Base-by-base conservation (phyloP, 805 yeast genomes). In the Suhomyces tanzawaensis region DNA sequence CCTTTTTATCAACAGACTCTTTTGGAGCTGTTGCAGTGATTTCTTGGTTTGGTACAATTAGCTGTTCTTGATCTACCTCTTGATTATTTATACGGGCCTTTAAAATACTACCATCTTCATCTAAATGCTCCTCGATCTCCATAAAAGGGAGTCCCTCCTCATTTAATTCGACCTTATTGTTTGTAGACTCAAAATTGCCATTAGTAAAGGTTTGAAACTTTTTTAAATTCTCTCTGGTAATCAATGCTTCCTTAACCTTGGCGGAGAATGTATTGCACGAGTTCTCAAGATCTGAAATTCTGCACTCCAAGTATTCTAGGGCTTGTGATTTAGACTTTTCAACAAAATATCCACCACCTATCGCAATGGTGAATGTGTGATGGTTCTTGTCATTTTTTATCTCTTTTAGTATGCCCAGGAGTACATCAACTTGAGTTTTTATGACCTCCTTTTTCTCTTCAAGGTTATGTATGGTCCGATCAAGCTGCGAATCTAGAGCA, bases 101-200 rank as follows among this genome's bases (percentile, higher is more conserved):
- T 2, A 84, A 54, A 1, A 89, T 71, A 42, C 85, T 79, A 0
- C 80, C 96, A n/a, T 85, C 81, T 1, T 86, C 96, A 58, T 89
- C 96, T 26, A 90, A 58, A 37, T 56, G 62, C 53, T 89, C 97
- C 37, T 81, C 71, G 16, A 90, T 90, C 40, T 89, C 96, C 79
- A 88, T 78, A 17, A 85, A 65, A 1, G 87, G 89, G 2, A 81
- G 50, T 1, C 71, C 78, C 12, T 74, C 80, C 3, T 66, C 77
- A 16, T 64, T 63, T 7, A 49, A 38, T 17, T 43, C 39, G 7
- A 39, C 40, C 15, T 47, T 47, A 7, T 24, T n/a, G 23, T 27
- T 27, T 25, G 55, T 37, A 31, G 45, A 43, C 18, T 32, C n/a
- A 41, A 52, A 37, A 22, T 46, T 41, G 17, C 15, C 25, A 21